Conservation (phyloP, 352 stramenopile species). For the Phytophthora constricta region DNA sequence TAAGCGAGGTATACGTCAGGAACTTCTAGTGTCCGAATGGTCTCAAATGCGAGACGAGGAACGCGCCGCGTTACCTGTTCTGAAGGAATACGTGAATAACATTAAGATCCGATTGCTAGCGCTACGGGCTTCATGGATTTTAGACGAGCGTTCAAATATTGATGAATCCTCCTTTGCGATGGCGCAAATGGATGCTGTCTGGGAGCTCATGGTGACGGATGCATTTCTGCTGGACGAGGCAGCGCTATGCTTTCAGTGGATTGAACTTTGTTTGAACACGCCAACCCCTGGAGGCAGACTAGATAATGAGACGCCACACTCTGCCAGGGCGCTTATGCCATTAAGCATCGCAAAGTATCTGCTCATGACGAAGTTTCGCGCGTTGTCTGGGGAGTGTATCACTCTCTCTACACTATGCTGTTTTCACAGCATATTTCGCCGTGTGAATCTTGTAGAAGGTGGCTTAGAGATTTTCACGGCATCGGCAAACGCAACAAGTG, state of each 20-base stretch:
- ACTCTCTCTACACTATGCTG: conserved; percentile 60
- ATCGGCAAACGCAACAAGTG: background rate
- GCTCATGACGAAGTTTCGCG: conserved; percentile 52
- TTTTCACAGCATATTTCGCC: conserved; percentile 74
- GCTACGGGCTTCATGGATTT: conserved; percentile 61
- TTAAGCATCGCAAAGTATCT: conserved; percentile 37
- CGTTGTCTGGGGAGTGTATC: conserved; percentile 41
- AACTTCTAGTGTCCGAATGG: conserved; percentile 11
- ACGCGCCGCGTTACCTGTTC: conserved; percentile 14
- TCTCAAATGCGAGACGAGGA: conserved; percentile 14
- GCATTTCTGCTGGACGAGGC: conserved; percentile 50
- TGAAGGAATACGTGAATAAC: conserved; percentile 35
- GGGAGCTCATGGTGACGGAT: conserved; percentile 50
- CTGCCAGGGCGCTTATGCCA: conserved; percentile 27
- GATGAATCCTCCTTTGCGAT: conserved; percentile 5
- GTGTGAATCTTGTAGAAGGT: conserved; percentile 55
- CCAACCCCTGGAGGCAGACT: background rate
- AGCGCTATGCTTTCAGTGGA: conserved; percentile 77
- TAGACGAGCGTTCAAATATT: conserved; percentile 26
- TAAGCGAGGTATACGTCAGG: conserved; percentile 23
- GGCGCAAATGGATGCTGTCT: conserved; percentile 47
- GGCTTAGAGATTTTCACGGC: conserved; percentile 41
- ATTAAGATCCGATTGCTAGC: conserved; percentile 64
- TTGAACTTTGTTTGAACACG: conserved; percentile 68
- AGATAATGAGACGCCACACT: background rate